Evolutionary conservation across 1,139 yeast genomes (phyloP).

Genomic region (Pichia sp.): DNA sequence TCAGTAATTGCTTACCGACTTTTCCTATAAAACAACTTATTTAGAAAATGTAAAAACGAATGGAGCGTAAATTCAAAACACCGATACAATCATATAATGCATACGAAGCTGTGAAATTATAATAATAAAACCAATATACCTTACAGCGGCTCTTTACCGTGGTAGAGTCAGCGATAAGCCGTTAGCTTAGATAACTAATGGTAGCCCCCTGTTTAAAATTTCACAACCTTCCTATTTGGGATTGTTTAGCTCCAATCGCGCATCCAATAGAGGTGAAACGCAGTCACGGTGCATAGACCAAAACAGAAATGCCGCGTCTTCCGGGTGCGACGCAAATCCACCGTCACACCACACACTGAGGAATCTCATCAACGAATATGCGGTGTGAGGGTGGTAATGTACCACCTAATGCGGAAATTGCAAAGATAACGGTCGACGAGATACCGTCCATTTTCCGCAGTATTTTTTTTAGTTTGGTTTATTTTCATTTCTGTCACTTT

Average conservation of each 20-base stretch:
- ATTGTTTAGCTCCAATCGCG: background rate
- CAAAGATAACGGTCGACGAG: slow-evolving; percentile 9
- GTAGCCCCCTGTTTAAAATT: background rate
- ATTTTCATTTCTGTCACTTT: background rate
- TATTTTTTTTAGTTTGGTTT: background rate
- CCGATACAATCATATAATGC: background rate
- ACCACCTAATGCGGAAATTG: slow-evolving; percentile 3
- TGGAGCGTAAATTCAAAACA: background rate
- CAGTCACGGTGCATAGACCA: slow-evolving; percentile 5
- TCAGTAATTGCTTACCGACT: slow-evolving; percentile 5
- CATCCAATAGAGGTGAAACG: background rate
- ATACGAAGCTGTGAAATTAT: background rate
- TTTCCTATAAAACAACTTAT: background rate
- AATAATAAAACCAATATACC: background rate
- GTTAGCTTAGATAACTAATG: slow-evolving; percentile 4
- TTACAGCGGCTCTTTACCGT: background rate
- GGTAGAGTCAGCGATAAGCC: slow-evolving; percentile 12
- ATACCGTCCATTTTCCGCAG: background rate
- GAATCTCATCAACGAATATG: background rate
- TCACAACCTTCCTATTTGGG: background rate
- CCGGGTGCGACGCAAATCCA: background rate
- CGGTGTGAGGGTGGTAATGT: slow-evolving; percentile 5
- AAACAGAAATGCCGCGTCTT: background rate
- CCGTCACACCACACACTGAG: slow-evolving; percentile 5
- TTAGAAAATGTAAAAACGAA: background rate